Evolutionary conservation across 805 yeast genomes (phyloP).

Genomic region (Metschnikowia colocasiae): DNA sequence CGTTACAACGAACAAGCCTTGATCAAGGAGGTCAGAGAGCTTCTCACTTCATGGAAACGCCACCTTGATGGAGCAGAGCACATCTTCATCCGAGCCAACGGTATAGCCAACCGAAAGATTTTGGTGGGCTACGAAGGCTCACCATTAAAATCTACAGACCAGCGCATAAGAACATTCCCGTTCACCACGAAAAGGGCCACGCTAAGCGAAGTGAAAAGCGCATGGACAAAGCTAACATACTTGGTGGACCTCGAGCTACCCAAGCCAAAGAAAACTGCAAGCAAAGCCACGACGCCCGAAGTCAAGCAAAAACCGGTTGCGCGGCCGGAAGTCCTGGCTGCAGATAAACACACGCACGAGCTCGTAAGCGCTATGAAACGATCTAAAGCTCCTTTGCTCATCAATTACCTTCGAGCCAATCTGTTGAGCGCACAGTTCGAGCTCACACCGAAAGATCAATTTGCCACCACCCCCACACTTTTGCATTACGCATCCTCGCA

Average conservation of each 20-base stretch:
- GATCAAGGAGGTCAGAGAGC: conserved; percentile 68
- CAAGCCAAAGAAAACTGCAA: conserved; percentile 22
- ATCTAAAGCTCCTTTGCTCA: conserved; percentile 71
- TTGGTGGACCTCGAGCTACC: conserved; percentile 56
- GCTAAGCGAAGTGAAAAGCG: conserved; percentile 68
- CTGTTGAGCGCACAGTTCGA: conserved; percentile 49
- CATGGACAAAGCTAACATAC: conserved; percentile 77
- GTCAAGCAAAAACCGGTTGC: conserved; percentile 16
- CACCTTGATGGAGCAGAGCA: conserved; percentile 59
- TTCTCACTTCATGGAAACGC: conserved; percentile 62
- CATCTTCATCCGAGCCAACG: conserved; percentile 79
- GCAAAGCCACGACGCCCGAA: conserved; percentile 14
- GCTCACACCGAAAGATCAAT: conserved; percentile 54
- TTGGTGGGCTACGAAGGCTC: conserved; percentile 66
- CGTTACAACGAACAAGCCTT: conserved; percentile 86
- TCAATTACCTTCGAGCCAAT: conserved; percentile 58
- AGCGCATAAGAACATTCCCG: conserved; percentile 68
- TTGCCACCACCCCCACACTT: conserved; percentile 60
- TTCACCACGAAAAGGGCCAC: conserved; percentile 91
- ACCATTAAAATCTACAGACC: conserved; percentile 49
- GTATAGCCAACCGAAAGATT: conserved; percentile 59
- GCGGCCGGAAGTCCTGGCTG: conserved; percentile 9
- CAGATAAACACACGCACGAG: conserved; percentile 55
- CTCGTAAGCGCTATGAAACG: conserved; percentile 59
- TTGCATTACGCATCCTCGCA: conserved; percentile 74